Evolutionary conservation across 306 rosid species (phyloP), one percentile per base, ranked within the genome.

Genomic region (Prunus campanulata): DNA sequence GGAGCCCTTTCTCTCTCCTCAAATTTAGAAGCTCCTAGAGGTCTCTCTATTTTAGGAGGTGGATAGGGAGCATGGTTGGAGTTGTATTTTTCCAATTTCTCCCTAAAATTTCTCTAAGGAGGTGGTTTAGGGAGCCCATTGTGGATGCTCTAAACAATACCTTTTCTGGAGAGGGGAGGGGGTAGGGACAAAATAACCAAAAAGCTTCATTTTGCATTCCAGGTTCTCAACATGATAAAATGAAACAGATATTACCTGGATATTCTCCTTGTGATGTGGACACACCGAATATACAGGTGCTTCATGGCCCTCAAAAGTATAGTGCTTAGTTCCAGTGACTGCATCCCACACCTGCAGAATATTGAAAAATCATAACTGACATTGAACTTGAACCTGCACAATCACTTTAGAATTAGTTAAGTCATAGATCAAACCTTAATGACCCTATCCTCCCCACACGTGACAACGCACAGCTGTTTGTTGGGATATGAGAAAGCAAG

Each of bases 401-500:
- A 77, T 81, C 77, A 49, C 51, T 39, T 74, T 71, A 74, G 57
- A 73, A 85, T 68, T 70, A 48, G 32, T 60, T 27, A 47, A 72
- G 75, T 67, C 62, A 72, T 11, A 68, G 76, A 81, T 85, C 96
- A 78, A 80, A 96, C 99, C 98, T 96, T 96, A 74, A 96, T 93
- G 84, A 90, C 85, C 84, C 99, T 88, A 83, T 96, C 99, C 74
- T 93, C 99, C 74, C 99, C 99, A 74, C 99, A 96, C 48, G 98
- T 93, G 69, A 96, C 93, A 74, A 96, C 81, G 77, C 93, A 91
- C 12, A 90, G 97, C 76, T 93, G 99, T 77, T 89, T 96, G 95
- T 93, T 92, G 75, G 99, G 99, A 79, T 91, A 91, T 74, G 99
- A 87, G 87, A 96, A 96, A 30, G 99, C 97, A 73, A 96, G 93